Conservation (phyloP, 352 stramenopile species). For the Labyrinthula sp. region DNA sequence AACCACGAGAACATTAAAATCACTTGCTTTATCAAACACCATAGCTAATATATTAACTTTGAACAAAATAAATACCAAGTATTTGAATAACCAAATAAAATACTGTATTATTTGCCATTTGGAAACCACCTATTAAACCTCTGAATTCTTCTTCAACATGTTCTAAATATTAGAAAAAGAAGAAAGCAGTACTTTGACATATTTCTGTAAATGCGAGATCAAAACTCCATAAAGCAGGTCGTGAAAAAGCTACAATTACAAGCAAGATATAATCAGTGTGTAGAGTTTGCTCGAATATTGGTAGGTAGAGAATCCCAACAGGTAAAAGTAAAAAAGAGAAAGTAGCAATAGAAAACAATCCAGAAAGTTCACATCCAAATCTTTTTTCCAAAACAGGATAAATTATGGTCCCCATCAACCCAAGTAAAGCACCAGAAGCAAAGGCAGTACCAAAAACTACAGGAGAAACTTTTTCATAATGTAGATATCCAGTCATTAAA, state of each 20-base stretch:
- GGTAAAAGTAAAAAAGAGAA: slow-evolving; percentile 18
- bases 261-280: slow-evolving; percentile 7
- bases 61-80: slow-evolving; percentile 11
- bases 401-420: slow-evolving; percentile 21
- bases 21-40: not conserved
- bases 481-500: slow-evolving; percentile 28
- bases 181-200: slow-evolving; percentile 4
- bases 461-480: slow-evolving; percentile 14
- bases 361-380: not conserved
- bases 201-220: slow-evolving; percentile 25
- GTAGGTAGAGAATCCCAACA: slow-evolving; percentile 5
- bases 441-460: slow-evolving; percentile 6
- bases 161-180: too few relatives aligned
- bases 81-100: slow-evolving; percentile 25
- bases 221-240: slow-evolving; percentile 21
- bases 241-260: slow-evolving; percentile 5
- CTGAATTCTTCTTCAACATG: slow-evolving; percentile 7
- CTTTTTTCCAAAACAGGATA: slow-evolving; percentile 7
- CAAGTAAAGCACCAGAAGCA: slow-evolving; percentile 21
- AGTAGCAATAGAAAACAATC: not conserved
- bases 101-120: slow-evolving; percentile 14
- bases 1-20: slow-evolving; percentile 6
- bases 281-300: not conserved
- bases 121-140: slow-evolving; percentile 7
- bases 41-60: too few relatives aligned